These are phyloP conservation scores for Passiflora organensis DNA, from an alignment of 345 rosid genomes.

Conservation along the genomic window DNA sequence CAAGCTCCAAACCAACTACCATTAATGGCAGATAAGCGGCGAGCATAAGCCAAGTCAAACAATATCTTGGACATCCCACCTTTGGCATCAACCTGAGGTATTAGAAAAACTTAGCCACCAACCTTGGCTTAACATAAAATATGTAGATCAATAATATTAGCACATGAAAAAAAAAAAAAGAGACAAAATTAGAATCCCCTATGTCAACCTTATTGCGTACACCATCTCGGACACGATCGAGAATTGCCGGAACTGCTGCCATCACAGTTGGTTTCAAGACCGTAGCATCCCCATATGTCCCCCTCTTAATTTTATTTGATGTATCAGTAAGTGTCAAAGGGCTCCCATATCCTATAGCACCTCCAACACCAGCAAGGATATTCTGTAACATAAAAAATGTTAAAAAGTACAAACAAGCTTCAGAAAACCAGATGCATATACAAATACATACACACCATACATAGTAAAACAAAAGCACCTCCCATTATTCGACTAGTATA, in stretches of 20 bases:
- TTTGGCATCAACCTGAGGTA: slow-evolving; percentile 68
- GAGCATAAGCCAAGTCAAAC: slow-evolving; percentile 86
- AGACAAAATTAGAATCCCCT: slow-evolving; percentile 8
- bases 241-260: slow-evolving; percentile 99
- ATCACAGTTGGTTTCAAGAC: slow-evolving; percentile 76
- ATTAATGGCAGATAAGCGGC: slow-evolving; percentile 84
- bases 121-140: slow-evolving; percentile 1
- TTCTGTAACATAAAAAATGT: slow-evolving; percentile 45
- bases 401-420: slow-evolving; percentile 6
- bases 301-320: slow-evolving; percentile 80
- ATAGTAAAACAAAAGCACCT: background rate
- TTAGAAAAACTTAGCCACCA: slow-evolving; percentile 14
- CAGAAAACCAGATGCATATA: background rate
- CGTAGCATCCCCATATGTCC: slow-evolving; percentile 89
- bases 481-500: background rate
- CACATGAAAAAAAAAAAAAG: background rate
- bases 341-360: slow-evolving; percentile 90
- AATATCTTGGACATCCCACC: slow-evolving; percentile 75
- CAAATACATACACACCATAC: background rate
- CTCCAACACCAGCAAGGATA: slow-evolving; percentile 75
- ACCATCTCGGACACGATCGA: slow-evolving; percentile 96
- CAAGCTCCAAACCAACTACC: slow-evolving; percentile 98
- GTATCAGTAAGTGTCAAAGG: slow-evolving; percentile 97
- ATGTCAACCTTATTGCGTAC: slow-evolving; percentile 92
- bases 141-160: background rate